Evolutionary conservation across 2,329 filamentous ascomycete genomes (phyloP).

Genomic region (Colletotrichum phormii): DNA sequence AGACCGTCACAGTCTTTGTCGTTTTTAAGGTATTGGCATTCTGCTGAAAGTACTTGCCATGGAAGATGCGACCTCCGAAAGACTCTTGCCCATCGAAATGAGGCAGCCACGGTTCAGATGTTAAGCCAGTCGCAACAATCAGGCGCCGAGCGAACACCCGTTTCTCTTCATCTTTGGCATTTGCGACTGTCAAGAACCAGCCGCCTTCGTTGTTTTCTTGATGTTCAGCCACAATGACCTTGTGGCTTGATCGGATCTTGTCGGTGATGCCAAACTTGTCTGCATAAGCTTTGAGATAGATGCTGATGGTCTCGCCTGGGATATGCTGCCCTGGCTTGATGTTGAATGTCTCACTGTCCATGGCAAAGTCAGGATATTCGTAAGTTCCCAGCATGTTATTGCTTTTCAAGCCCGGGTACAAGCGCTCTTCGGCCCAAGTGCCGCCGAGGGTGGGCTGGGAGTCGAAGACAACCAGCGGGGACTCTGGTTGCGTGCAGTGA

Average conservation of each 20-base stretch:
- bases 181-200: constrained; percentile 53
- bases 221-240: constrained; percentile 57
- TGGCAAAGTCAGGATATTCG: constrained; percentile 80
- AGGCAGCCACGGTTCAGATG: constrained; percentile 61
- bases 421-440: constrained; percentile 74
- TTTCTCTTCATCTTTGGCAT: constrained; percentile 14
- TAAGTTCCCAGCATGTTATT: constrained; percentile 81
- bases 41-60: constrained; percentile 58
- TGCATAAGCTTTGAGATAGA: constrained; percentile 60
- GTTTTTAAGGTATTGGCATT: constrained; percentile 53
- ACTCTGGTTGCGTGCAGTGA: constrained; percentile 66
- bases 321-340: constrained; percentile 59
- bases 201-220: constrained; percentile 46
- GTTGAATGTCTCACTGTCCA: constrained; percentile 67
- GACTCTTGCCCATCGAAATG: constrained; percentile 57
- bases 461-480: constrained; percentile 70
- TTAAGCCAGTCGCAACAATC: constrained; percentile 67
- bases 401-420: constrained; percentile 76
- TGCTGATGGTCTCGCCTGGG: constrained; percentile 56
- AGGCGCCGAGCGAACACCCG: constrained; percentile 57
- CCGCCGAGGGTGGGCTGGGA: constrained; percentile 70
- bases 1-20: constrained; percentile 61
- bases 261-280: constrained; percentile 54
- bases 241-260: constrained; percentile 52
- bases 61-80: constrained; percentile 61